Base-by-base conservation (phyloP, 1,284 basidiomycete genomes). In the Leccinum pachyderme region DNA sequence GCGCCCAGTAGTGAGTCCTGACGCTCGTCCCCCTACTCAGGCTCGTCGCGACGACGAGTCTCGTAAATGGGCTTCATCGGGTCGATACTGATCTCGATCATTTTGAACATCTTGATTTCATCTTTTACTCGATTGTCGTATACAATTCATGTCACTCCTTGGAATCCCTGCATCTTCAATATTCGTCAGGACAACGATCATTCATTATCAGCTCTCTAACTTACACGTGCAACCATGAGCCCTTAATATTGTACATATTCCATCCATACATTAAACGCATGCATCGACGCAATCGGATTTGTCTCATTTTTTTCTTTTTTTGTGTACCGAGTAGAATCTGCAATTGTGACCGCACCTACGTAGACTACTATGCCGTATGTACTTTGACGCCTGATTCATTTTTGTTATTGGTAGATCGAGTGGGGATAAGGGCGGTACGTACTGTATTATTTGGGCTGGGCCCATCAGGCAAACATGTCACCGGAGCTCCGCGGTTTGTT, bases 51-150 rank as follows among this genome's bases (percentile, higher is more conserved):
- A 73, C 31, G 70, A 65, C 46, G 78, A 79, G 62, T 69, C 72
- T 59, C 77, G 76, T 63, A 80, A 79, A 63, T 82, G 78, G 78
- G 51, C 71, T 24, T 59, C 72, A 57, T 64, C 67, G 61, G 67
- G 73, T 63, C 71, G 73, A 61, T 77, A 75, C 62, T 80, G 70
- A 80, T 70, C 65, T 79, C 76, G 66, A 71, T 72, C 66, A 65
- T 72, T 74, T 29, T 55, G 24, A 41, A 41, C 39, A 67, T 63
- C 61, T 66, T 72, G 69, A 70, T 71, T 72, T 70, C 70, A 72
- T 71, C 62, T 60, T 59, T 7, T 72, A 64, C 24, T 45, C 43
- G 68, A 73, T 71, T 73, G 51, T 67, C 63, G 62, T 62, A 69
- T 60, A 71, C 66, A 63, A 62, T 61, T 66, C 68, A 69, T 71